Conservation (phyloP, 2,329 filamentous ascomycete species). For the Corniculantispora saksenae region DNA sequence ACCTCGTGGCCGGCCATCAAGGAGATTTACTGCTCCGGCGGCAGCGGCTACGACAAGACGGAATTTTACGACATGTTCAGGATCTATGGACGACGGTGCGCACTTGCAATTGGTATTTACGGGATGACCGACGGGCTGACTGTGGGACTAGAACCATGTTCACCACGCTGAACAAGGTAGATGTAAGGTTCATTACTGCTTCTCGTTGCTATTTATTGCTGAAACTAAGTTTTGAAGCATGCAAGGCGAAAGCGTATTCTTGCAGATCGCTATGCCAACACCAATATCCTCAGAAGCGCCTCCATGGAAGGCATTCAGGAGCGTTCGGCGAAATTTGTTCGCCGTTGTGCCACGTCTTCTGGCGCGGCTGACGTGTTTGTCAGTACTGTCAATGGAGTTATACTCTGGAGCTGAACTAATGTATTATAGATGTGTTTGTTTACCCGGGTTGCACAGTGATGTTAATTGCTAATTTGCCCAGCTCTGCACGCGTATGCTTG, state of each 20-base stretch:
- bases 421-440: conserved; percentile 33
- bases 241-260: conserved; percentile 63
- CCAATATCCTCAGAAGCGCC: conserved; percentile 59
- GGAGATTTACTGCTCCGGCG: conserved; percentile 63
- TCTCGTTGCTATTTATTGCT: not conserved
- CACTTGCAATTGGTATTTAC: not conserved
- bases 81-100: conserved; percentile 57
- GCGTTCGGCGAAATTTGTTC: conserved; percentile 56
- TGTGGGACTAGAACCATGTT: conserved; percentile 55
- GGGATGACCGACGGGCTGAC: conserved; percentile 15
- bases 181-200: conserved; percentile 39
- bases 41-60: conserved; percentile 66
- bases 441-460: not conserved
- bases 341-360: conserved; percentile 49
- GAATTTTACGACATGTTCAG: conserved; percentile 64
- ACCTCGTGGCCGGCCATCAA: conserved; percentile 57
- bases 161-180: conserved; percentile 55
- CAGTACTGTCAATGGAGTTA: conserved; percentile 25
- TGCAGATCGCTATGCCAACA: conserved; percentile 69
- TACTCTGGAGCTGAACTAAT: conserved; percentile 4
- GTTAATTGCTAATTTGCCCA: conserved; percentile 26
- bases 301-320: conserved; percentile 60
- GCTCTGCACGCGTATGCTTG: conserved; percentile 67
- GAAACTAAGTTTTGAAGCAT: conserved; percentile 45
- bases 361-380: conserved; percentile 62